Evolutionary conservation across 2,329 filamentous ascomycete species (phyloP).

Genomic region (Amphichorda felina): DNA sequence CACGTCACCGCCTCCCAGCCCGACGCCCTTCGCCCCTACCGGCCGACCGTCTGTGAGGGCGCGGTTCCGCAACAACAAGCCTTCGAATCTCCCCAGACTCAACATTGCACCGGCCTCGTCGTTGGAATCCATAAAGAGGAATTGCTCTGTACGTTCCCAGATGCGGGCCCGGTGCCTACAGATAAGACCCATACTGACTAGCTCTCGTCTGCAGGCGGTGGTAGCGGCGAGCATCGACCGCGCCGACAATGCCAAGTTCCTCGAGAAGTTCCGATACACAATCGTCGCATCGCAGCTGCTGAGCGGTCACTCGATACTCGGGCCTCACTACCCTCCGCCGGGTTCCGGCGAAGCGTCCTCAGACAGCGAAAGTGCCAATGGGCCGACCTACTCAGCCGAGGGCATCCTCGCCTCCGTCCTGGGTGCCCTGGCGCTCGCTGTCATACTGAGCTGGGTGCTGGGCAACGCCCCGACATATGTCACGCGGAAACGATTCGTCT

Average conservation of each 20-base stretch:
- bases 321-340: slow-evolving; percentile 14
- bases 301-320: slow-evolving; percentile 50
- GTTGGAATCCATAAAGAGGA: slow-evolving; percentile 32
- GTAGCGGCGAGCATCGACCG: slow-evolving; percentile 63
- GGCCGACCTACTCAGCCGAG: slow-evolving; percentile 25
- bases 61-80: slow-evolving; percentile 37
- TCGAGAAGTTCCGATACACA: slow-evolving; percentile 88
- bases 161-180: no score
- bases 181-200: background rate
- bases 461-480: slow-evolving; percentile 35
- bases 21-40: slow-evolving; percentile 41
- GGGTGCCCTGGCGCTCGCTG: slow-evolving; percentile 52
- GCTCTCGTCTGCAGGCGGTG: slow-evolving; percentile 38
- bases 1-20: slow-evolving; percentile 34
- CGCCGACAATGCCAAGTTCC: slow-evolving; percentile 71
- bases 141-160: slow-evolving; percentile 36
- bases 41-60: slow-evolving; percentile 41
- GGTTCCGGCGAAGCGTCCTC: slow-evolving; percentile 5
- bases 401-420: slow-evolving; percentile 34
- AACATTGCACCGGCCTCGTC: slow-evolving; percentile 23
- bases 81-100: slow-evolving; percentile 28
- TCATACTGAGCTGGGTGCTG: slow-evolving; percentile 60
- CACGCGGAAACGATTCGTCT: slow-evolving; percentile 42
- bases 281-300: slow-evolving; percentile 86
- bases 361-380: slow-evolving; percentile 6